Base-by-base conservation (phyloP, 495 filamentous ascomycete genomes). In the Penicillium tannophilum region DNA sequence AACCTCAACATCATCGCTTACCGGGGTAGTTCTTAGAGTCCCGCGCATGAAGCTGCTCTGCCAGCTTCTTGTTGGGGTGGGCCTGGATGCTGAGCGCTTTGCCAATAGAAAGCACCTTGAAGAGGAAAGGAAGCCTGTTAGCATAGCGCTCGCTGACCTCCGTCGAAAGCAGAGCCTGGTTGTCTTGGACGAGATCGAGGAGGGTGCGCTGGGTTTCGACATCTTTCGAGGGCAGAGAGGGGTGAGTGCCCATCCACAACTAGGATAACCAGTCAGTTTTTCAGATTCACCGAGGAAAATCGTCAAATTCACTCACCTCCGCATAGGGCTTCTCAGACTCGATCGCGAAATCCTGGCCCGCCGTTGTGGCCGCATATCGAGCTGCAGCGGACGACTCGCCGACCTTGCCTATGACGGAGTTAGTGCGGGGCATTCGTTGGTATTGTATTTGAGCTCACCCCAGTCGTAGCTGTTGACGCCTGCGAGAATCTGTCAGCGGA, bases 161-260 rank as follows among this genome's bases (percentile, higher is more conserved):
- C 2, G 77, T 66, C 1, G 88, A 88, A 55, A 98, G 80, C 5
- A 98, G 83, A 35, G 88, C 84, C 63, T 90, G 82, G 76, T 98
- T 98, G 64, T 91, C 89, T 69, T 92, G 84, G 26, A 97, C 89
- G 33, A 98, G 80, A 56, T 97, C 93, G 59, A 97, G 89, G 16
- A 98, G 83, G 6, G 90, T 90, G 4, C 93, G 88, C 72, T 92
- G 85, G 3, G 94, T 94, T 57, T 83, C 76, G 50, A 95, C 66
- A 67, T 97, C 94, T 72, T 88, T 93, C 24, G 94, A 98, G 2
- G 94, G 94, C 58, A 96, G 88, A 42, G 91, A 95, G 24, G 93
- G 94, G 67, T 98, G 94, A 3, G 94, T 98, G 64, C 94, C 94
- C 94, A 98, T 98, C 94, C 94, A 98, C 66, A 98, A 77, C 91